Percentiles rank a stretch among this genome's conserved stretches.
Conservation (phyloP, 192 early-diverging fungal species). For the Podila verticillata region DNA sequence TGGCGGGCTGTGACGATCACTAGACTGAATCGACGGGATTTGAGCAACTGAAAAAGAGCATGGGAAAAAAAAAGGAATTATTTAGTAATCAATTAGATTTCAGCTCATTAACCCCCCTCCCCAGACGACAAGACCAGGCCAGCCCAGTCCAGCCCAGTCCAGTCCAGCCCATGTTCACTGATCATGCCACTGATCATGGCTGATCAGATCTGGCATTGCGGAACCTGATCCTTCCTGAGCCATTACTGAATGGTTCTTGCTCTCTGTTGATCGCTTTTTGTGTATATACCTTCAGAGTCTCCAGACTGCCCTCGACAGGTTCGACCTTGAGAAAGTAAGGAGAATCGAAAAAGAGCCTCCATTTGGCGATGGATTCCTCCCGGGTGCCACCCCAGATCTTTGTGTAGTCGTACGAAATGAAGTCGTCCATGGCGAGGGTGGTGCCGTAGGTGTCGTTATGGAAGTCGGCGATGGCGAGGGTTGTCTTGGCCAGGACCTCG, state of each 20-base stretch:
- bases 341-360: constrained; percentile 64
- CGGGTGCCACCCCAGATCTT: constrained; percentile 65
- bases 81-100: not conserved
- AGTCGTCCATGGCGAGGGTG: constrained; percentile 53
- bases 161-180: not conserved
- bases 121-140: not conserved
- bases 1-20: constrained; percentile 70
- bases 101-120: not conserved
- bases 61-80: constrained; percentile 1
- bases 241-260: too few species aligned
- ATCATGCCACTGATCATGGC: not conserved
- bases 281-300: constrained; percentile 64
- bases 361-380: constrained; percentile 63
- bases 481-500: constrained; percentile 61
- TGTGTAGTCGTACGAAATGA: constrained; percentile 60
- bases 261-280: too few species aligned
- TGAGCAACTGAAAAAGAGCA: constrained; percentile 52
- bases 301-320: constrained; percentile 62
- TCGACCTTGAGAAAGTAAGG: constrained; percentile 62
- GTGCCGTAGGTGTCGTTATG: constrained; percentile 66
- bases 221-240: not conserved
- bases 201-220: too few species aligned
- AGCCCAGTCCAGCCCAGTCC: not conserved
- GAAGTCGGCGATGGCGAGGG: constrained; percentile 60
- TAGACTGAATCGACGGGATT: constrained; percentile 58